Conservation (phyloP, 768 basidiomycete genomes). For the Leccinellum albellum region DNA sequence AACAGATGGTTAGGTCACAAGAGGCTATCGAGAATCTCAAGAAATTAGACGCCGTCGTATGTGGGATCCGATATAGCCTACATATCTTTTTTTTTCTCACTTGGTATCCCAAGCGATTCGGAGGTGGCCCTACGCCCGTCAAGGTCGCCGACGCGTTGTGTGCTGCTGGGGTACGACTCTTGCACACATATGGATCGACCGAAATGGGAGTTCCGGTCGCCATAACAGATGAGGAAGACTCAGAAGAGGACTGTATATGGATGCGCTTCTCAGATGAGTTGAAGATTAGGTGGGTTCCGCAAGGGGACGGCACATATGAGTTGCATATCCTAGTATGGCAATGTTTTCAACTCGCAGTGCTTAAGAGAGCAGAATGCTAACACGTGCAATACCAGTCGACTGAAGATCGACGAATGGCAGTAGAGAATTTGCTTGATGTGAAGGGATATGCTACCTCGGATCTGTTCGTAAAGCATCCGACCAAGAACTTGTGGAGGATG, state of each 20-base stretch:
- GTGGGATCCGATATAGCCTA: background rate
- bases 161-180: slow-evolving; percentile 33
- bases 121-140: slow-evolving; percentile 37
- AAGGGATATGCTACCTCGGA: slow-evolving; percentile 43
- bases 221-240: slow-evolving; percentile 2
- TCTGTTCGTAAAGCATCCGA: slow-evolving; percentile 42
- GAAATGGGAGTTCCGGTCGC: slow-evolving; percentile 17
- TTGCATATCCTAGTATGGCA: slow-evolving; percentile 34
- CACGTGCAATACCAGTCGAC: background rate
- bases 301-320: slow-evolving; percentile 35
- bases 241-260: slow-evolving; percentile 35
- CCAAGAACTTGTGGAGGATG: slow-evolving; percentile 38
- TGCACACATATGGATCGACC: slow-evolving; percentile 36
- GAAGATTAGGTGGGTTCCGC: slow-evolving; percentile 28
- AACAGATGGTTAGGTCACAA: slow-evolving; percentile 31
- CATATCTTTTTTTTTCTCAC: too few species aligned
- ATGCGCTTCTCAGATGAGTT: slow-evolving; percentile 25
- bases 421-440: slow-evolving; percentile 37
- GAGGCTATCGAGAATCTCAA: slow-evolving; percentile 25
- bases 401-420: background rate
- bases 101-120: slow-evolving; percentile 27
- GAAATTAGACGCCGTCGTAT: slow-evolving; percentile 28
- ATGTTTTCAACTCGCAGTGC: too few species aligned
- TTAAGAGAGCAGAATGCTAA: background rate
- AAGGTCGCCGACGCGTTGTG: slow-evolving; percentile 34